Conservation (phyloP, 805 yeast species). For the Candida coquimbonensis region DNA sequence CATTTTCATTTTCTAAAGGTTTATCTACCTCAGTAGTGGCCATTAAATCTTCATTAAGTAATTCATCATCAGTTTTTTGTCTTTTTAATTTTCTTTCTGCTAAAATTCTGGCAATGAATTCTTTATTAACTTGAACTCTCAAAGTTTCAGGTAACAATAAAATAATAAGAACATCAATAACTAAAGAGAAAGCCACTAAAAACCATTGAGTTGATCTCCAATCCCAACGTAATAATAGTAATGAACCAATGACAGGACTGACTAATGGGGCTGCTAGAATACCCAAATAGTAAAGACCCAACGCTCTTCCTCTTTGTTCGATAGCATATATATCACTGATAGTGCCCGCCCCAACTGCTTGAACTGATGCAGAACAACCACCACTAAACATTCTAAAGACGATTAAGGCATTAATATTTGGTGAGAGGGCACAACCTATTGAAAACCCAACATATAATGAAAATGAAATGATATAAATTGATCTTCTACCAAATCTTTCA, state of each 20-base stretch:
- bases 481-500: conserved; percentile 68
- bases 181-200: conserved; percentile 58
- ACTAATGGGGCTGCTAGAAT: conserved; percentile 74
- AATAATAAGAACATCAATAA: conserved; percentile 40
- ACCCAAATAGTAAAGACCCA: conserved; percentile 78
- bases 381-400: conserved; percentile 68
- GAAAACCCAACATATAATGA: conserved; percentile 55
- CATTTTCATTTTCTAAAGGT: not conserved
- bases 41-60: not conserved
- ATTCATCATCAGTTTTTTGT: conserved; percentile 4
- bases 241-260: conserved; percentile 79
- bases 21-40: too few relatives aligned
- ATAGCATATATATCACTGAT: conserved; percentile 65
- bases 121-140: conserved; percentile 45
- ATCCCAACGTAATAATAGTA: conserved; percentile 61
- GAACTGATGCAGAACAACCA: conserved; percentile 80
- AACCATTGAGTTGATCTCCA: conserved; percentile 92
- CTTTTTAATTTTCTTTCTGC: conserved; percentile 27
- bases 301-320: conserved; percentile 65
- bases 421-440: conserved; percentile 65
- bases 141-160: conserved; percentile 73
- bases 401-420: conserved; percentile 53
- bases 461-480: conserved; percentile 66
- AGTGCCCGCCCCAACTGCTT: conserved; percentile 87
- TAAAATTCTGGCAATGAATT: conserved; percentile 40